Conservation (phyloP, 257 asterid species). For the Solanum lignicaule region DNA sequence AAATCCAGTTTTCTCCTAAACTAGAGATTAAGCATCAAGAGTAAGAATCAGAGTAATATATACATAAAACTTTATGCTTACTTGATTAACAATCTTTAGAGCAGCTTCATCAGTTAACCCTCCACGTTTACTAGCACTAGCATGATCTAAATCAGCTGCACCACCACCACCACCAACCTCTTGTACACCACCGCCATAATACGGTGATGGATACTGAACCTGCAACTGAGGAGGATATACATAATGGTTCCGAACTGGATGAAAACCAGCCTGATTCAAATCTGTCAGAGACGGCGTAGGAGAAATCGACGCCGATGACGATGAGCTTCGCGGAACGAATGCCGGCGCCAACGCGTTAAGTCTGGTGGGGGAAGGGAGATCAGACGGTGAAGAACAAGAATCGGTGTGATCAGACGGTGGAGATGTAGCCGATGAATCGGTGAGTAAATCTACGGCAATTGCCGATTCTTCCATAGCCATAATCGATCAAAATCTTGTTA, state of each 20-base stretch:
- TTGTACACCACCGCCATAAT: constrained; percentile 7
- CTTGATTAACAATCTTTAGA: constrained; percentile 65
- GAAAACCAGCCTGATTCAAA: not conserved
- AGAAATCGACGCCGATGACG: not conserved
- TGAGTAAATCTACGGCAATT: not conserved
- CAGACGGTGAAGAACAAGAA: not conserved
- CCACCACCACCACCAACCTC: constrained; percentile 13
- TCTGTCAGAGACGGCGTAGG: not conserved
- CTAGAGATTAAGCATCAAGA: not conserved
- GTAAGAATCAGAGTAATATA: not conserved
- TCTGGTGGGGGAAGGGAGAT: constrained; percentile 9
- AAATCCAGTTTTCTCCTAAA: not conserved
- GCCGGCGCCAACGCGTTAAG: constrained; percentile 80
- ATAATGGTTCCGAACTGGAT: not conserved
- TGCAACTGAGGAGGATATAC: not conserved
- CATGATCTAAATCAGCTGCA: constrained; percentile 3
- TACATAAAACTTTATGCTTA: not conserved
- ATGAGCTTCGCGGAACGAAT: constrained; percentile 47
- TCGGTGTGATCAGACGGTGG: not conserved
- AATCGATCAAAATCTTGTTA: not conserved
- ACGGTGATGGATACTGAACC: not conserved
- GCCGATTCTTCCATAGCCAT: not conserved
- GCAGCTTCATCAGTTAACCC: constrained; percentile 30
- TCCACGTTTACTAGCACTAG: constrained; percentile 22
- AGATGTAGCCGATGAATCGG: not conserved